Evolutionary conservation across 805 yeast genomes (phyloP), one percentile per base, ranked within the genome.

Genomic region (Clavispora carvajalis): DNA sequence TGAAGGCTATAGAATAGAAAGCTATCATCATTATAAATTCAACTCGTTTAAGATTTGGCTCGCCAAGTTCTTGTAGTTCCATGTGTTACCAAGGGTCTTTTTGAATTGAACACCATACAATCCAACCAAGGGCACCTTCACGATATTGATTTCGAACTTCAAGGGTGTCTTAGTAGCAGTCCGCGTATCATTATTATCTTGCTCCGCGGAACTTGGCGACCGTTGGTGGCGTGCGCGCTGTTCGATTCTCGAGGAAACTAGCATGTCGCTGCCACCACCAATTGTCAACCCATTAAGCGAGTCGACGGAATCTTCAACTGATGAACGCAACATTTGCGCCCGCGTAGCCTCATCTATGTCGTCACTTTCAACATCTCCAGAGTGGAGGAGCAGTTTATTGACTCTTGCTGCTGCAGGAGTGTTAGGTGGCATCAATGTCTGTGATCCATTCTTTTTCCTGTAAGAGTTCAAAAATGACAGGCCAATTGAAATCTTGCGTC

Each of bases 61-160:
- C 2, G 97, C 97, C 56, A 90, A 70, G 8, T 89, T 82, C 68
- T 91, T 90, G 65, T 90, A 90, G 65, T 84, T 78, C 97, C 97
- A 90, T 1, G 96, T 87, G 59, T 91, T 89, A 55, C 98, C 98
- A 43, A 85, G 75, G 22, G 90, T 74, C 59, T 90, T 90, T 72
- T 91, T 91, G 69, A 90, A 89, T 60, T 91, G 97, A 36, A 90
- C 90, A 62, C 98, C 98, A 49, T 85, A 89, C 44, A 91, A 70
- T 4, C 95, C 88, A 40, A 90, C 85, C 49, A 90, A 73, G 34
- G 96, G 95, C 36, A 90, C 95, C 59, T 89, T 89, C 30, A 90
- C 97, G 47, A 90, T 80, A 59, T 85, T 89, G 47, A 91, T 85
- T 58, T 91, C 97, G 62, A 90, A 90, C 55, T 84, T 80, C 55